Evolutionary conservation across 2,329 filamentous ascomycete genomes (phyloP).

Genomic region (Fusarium falciforme): DNA sequence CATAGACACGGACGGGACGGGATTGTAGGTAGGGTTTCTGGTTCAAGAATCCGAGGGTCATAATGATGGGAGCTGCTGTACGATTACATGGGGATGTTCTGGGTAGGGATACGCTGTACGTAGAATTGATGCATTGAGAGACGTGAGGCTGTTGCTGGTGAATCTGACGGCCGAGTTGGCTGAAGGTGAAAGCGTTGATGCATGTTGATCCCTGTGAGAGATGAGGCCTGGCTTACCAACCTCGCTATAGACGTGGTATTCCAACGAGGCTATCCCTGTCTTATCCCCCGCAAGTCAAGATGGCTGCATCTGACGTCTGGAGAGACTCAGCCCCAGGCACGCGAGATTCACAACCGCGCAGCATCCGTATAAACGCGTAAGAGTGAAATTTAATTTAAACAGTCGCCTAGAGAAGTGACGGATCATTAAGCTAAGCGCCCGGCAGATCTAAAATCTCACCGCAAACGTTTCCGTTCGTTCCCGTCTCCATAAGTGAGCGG

Average conservation of each 20-base stretch:
- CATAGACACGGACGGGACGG: slow-evolving; percentile 2
- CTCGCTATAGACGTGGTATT: background rate
- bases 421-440: slow-evolving; percentile 2
- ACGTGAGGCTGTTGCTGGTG: background rate
- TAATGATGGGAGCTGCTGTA: slow-evolving; percentile 31
- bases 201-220: background rate
- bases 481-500: background rate
- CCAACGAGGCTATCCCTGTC: background rate
- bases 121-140: slow-evolving; percentile 25
- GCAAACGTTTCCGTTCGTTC: background rate
- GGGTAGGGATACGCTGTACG: slow-evolving; percentile 18
- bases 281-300: background rate
- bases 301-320: background rate
- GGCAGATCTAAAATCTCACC: background rate
- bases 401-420: background rate
- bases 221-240: background rate
- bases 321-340: background rate
- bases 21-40: background rate
- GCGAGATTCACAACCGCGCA: background rate
- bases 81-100: slow-evolving; percentile 20
- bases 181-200: background rate
- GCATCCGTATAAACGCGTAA: background rate
- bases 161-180: background rate
- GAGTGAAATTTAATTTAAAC: background rate
- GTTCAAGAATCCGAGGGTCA: background rate